Evolutionary conservation across 2,329 filamentous ascomycete species (phyloP).

Genomic region (Penicillium sp.): DNA sequence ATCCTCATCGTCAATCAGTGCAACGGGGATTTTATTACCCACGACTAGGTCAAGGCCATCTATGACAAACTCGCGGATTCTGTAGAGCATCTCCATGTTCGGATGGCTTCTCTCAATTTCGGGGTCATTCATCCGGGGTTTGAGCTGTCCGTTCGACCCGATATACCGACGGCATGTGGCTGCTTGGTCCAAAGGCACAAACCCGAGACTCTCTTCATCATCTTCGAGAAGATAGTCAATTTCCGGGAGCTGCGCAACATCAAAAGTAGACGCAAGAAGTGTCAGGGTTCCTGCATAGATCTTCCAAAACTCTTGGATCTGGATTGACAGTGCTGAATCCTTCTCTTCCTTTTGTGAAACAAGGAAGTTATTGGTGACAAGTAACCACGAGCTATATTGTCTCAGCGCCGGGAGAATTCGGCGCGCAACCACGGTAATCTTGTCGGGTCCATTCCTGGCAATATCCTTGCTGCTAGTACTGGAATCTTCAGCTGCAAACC

Average conservation of each 20-base stretch:
- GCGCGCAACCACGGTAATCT: slow-evolving; percentile 62
- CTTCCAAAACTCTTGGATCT: slow-evolving; percentile 67
- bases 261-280: slow-evolving; percentile 62
- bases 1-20: slow-evolving; percentile 50
- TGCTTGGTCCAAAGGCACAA: slow-evolving; percentile 61
- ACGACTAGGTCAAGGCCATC: slow-evolving; percentile 64
- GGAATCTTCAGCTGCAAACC: slow-evolving; percentile 55
- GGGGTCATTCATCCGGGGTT: slow-evolving; percentile 57
- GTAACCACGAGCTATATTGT: slow-evolving; percentile 71
- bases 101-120: slow-evolving; percentile 58
- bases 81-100: slow-evolving; percentile 69
- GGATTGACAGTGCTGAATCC: slow-evolving; percentile 59
- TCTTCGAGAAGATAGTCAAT: slow-evolving; percentile 69
- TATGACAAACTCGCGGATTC: slow-evolving; percentile 65
- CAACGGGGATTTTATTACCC: slow-evolving; percentile 54
- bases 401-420: slow-evolving; percentile 67
- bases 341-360: slow-evolving; percentile 54
- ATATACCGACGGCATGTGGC: slow-evolving; percentile 59
- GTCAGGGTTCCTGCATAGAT: slow-evolving; percentile 67
- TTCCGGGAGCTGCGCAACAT: slow-evolving; percentile 59
- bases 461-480: slow-evolving; percentile 45
- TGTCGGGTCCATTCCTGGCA: slow-evolving; percentile 47
- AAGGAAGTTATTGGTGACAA: slow-evolving; percentile 59
- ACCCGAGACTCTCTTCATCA: slow-evolving; percentile 69
- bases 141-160: slow-evolving; percentile 48